A percentile compares a stretch with the other conserved stretches of the same genome.
Conservation (phyloP, 177 flowering plant species). For the Vitis hybrid region DNA sequence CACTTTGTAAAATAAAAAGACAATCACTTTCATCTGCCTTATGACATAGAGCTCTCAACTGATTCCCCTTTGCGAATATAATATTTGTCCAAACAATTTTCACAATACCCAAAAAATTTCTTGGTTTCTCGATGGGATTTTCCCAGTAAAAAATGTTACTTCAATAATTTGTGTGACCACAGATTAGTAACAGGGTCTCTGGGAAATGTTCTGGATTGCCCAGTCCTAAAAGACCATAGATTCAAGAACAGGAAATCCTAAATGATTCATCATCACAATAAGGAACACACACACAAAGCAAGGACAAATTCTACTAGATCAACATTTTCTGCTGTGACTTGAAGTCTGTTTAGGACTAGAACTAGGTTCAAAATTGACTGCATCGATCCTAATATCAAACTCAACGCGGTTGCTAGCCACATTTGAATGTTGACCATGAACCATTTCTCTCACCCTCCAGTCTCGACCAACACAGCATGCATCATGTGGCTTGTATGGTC, state of each 20-base stretch:
- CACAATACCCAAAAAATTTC: slow-evolving; percentile 29
- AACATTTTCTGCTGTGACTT: not conserved
- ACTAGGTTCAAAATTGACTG: not conserved
- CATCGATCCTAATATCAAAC: not conserved
- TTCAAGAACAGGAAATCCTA: no score
- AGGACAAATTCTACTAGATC: no score
- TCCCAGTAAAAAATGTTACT: not conserved
- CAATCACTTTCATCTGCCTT: slow-evolving; percentile 12
- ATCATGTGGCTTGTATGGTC: slow-evolving; percentile 4
- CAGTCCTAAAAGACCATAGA: no score
- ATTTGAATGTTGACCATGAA: not conserved
- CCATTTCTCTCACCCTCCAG: not conserved
- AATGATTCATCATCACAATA: no score
- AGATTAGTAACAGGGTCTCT: not conserved
- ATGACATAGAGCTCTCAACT: slow-evolving; percentile 14
- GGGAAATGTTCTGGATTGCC: no score
- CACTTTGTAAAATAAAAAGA: not conserved
- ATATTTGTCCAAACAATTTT: slow-evolving; percentile 9
- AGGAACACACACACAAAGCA: no score
- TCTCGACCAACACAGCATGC: not conserved
- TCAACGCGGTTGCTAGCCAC: not conserved
- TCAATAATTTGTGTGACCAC: not conserved
- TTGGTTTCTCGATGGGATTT: slow-evolving; percentile 30
- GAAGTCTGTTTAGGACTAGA: not conserved
- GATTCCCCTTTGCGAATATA: slow-evolving; percentile 2